Evolutionary conservation across 352 stramenopile genomes (phyloP), one percentile per base, ranked within the genome.

Genomic region (Pythium grandisporangium): DNA sequence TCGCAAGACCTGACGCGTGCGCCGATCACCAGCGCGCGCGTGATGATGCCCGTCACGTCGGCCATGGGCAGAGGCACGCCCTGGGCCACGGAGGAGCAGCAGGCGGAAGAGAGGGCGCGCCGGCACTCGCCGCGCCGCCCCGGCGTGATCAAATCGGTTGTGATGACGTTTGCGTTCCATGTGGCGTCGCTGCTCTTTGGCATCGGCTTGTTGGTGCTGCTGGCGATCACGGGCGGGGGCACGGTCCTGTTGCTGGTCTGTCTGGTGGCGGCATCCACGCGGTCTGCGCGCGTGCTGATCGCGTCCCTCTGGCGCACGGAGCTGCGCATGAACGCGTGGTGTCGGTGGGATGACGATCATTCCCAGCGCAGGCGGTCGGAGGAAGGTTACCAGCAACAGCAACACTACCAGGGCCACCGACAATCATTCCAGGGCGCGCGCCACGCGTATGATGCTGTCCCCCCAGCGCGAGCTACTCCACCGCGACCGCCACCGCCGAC

Each of bases 231-330:
- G 13, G 37, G 51, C 6, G 59, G 53, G 5, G 48, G 60, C 11
- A 17, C 68, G 2, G 53, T 59, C 22, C 55, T 85, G 13, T 12
- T 80, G 10, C 50, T 83, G 12, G 52, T 77, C 25, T 85, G 72
- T 35, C 33, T 79, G 29, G 32, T 56, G 11, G 64, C 61, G 13
- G 43, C 50, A 3, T 66, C 57, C n/a, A 67, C 61, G 25, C 57
- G 57, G 20, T 44, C 36, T 16, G 47, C 51, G 60, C 53, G 70
- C 37, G 45, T 69, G 4, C 57, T 85, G 36, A 70, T 76, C 8
- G 58, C 60, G 29, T 70, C 58, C 47, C 52, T 85, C 12, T 85
- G 72, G 72, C 51, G 66, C 29, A 61, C 60, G 8, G 72, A 85
- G 53, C 58, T 77, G 47, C 52, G 52, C 16, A 67, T 85, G 42